A percentile compares a stretch with the other conserved stretches of the same genome.
Evolutionary conservation across 2,329 filamentous ascomycete species (phyloP).

Genomic region (Magnaporthiopsis poae): DNA sequence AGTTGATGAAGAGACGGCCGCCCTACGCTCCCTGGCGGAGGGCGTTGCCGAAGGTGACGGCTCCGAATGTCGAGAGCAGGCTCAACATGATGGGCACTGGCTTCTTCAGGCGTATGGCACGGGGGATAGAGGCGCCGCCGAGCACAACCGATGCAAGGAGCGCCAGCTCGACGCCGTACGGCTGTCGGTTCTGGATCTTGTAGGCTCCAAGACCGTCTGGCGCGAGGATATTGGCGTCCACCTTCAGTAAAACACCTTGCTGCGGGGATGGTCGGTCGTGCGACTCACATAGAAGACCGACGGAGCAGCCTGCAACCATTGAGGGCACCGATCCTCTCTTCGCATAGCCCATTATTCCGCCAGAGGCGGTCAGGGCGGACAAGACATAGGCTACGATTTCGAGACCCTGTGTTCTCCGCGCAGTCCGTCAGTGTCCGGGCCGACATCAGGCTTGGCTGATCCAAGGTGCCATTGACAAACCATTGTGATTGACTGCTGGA

Average conservation of each 20-base stretch:
- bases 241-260: not conserved
- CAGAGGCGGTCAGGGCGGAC: conserved; percentile 71
- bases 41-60: conserved; percentile 70
- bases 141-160: conserved; percentile 79
- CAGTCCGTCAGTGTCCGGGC: not conserved
- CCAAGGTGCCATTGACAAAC: not conserved
- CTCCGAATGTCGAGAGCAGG: conserved; percentile 65
- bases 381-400: conserved; percentile 61
- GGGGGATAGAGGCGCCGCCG: conserved; percentile 72
- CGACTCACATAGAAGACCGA: conserved; percentile 55
- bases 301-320: conserved; percentile 70
- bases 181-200: conserved; percentile 62
- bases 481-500: not conserved
- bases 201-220: conserved; percentile 68
- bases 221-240: not conserved
- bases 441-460: not conserved
- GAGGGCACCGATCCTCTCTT: conserved; percentile 80
- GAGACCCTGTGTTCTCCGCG: conserved; percentile 16
- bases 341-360: conserved; percentile 78
- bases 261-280: not conserved
- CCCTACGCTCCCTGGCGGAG: conserved; percentile 35
- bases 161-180: conserved; percentile 82
- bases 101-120: conserved; percentile 75
- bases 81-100: conserved; percentile 74
- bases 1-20: not conserved